Percentiles rank a stretch among this genome's conserved stretches.
Conservation (phyloP, 2,329 filamentous ascomycete species). For the Trichoderma arundinaceum region DNA sequence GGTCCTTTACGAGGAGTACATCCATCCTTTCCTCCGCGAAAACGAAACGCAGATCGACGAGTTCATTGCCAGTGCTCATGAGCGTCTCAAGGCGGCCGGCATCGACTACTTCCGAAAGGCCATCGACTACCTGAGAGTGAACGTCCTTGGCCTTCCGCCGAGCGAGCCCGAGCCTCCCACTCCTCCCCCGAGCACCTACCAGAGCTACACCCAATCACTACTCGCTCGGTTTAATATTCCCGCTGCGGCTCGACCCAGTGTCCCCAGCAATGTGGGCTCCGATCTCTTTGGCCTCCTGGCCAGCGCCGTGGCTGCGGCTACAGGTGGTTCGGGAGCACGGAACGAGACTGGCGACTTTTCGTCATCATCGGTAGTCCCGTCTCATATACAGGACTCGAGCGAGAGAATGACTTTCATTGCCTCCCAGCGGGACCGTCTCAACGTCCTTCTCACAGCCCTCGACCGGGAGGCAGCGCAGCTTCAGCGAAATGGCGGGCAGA, state of each 20-base stretch:
- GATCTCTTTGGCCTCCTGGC: slow-evolving; percentile 83
- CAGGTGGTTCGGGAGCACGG: slow-evolving; percentile 49
- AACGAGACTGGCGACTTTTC: slow-evolving; percentile 35
- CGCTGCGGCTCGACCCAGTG: slow-evolving; percentile 59
- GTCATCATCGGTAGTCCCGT: slow-evolving; percentile 64
- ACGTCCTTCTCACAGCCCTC: slow-evolving; percentile 75
- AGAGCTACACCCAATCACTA: slow-evolving; percentile 77
- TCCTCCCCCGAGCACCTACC: slow-evolving; percentile 51
- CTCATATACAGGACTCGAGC: slow-evolving; percentile 64
- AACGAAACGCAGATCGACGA: slow-evolving; percentile 91
- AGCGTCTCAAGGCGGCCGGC: slow-evolving; percentile 76
- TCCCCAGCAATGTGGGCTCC: slow-evolving; percentile 50
- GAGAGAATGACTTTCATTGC: slow-evolving; percentile 78
- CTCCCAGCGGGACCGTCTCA: slow-evolving; percentile 78
- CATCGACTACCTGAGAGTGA: slow-evolving; percentile 74
- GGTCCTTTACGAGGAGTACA: slow-evolving; percentile 79
- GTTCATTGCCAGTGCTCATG: slow-evolving; percentile 82
- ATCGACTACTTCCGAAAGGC: slow-evolving; percentile 74
- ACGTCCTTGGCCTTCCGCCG: slow-evolving; percentile 78
- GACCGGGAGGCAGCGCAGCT: slow-evolving; percentile 77
- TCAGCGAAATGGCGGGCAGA: slow-evolving; percentile 45
- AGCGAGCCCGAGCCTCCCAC: slow-evolving; percentile 46
- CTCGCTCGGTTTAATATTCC: slow-evolving; percentile 88
- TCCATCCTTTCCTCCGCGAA: slow-evolving; percentile 85
- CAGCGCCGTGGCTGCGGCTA: slow-evolving; percentile 70